These are phyloP conservation scores for Posidonia oceanica DNA, from an alignment of 116 monocot species.

Conservation along the genomic window DNA sequence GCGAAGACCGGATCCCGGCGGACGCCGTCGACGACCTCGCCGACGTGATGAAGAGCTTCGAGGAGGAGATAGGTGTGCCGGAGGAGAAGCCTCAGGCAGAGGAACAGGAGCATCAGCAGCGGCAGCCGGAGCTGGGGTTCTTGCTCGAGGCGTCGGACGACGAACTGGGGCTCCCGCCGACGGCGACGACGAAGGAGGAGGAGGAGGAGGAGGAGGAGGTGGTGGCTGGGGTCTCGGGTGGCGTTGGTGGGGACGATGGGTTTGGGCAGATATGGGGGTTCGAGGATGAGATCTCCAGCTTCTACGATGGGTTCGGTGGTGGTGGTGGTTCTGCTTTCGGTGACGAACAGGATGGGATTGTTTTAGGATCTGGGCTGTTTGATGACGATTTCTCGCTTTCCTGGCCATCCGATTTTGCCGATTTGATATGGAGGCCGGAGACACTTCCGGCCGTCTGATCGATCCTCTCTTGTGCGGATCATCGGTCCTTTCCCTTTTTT, in stretches of 20 bases:
- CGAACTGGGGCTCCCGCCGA: constrained; percentile 75
- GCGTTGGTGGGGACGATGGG: neutral
- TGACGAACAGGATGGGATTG: neutral
- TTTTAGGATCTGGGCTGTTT: constrained; percentile 15
- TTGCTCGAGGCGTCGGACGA: constrained; percentile 82
- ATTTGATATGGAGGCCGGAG: constrained; percentile 5
- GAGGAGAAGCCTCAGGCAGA: neutral
- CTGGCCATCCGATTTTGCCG: constrained; percentile 6
- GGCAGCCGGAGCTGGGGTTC: constrained; percentile 34
- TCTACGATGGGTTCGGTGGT: constrained; percentile 8
- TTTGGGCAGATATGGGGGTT: constrained; percentile 17
- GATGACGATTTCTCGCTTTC: constrained; percentile 2
- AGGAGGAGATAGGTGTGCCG: constrained; percentile 9
- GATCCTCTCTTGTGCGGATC: no score
- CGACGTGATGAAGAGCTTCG: constrained; percentile 18
- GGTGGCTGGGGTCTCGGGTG: neutral
- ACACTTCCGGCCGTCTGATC: constrained; percentile 11
- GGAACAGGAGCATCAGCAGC: neutral
- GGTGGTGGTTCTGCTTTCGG: neutral
- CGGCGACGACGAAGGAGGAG: constrained; percentile 1
- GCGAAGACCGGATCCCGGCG: neutral
- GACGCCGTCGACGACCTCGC: constrained; percentile 8
- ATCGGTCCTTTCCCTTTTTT: no score
- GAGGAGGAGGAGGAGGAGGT: constrained; percentile 11
- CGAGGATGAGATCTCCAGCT: constrained; percentile 16